These are phyloP conservation scores for Syncephalastrum sp. DNA, from an alignment of 371 early-diverging fungal species.

Conservation along the genomic window DNA sequence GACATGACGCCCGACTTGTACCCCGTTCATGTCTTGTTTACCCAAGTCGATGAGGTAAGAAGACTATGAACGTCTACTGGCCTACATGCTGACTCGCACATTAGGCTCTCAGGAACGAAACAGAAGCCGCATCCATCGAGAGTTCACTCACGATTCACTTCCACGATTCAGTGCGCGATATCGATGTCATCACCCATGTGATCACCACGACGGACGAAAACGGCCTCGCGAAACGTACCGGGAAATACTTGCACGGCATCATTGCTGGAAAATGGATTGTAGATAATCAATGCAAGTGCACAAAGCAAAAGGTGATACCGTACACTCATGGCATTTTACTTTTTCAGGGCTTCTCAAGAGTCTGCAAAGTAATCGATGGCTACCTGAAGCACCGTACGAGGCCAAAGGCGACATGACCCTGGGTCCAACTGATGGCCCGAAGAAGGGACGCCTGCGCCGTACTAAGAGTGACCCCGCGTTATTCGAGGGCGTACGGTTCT, in stretches of 20 bases:
- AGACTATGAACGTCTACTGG: neutral
- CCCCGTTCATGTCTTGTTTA: slow-evolving; percentile 8
- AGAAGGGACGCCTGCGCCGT: slow-evolving; percentile 12
- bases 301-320: neutral
- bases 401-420: slow-evolving; percentile 30
- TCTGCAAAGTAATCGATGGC: slow-evolving; percentile 26
- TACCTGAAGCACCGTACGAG: slow-evolving; percentile 31
- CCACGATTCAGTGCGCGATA: slow-evolving; percentile 8
- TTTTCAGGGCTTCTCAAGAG: slow-evolving; percentile 34
- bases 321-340: no score
- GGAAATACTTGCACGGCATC: slow-evolving; percentile 37
- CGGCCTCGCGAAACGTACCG: slow-evolving; percentile 26
- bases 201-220: slow-evolving; percentile 31
- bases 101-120: neutral
- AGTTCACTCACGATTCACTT: neutral
- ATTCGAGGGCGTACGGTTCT: slow-evolving; percentile 27
- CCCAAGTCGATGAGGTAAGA: slow-evolving; percentile 8
- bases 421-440: slow-evolving; percentile 31
- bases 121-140: neutral
- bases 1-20: neutral
- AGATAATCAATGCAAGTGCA: slow-evolving; percentile 26
- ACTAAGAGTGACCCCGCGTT: slow-evolving; percentile 3
- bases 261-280: slow-evolving; percentile 44
- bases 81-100: neutral
- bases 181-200: slow-evolving; percentile 32